Conservation (phyloP, 805 yeast species). For the Nakazawaea anatomiae region DNA sequence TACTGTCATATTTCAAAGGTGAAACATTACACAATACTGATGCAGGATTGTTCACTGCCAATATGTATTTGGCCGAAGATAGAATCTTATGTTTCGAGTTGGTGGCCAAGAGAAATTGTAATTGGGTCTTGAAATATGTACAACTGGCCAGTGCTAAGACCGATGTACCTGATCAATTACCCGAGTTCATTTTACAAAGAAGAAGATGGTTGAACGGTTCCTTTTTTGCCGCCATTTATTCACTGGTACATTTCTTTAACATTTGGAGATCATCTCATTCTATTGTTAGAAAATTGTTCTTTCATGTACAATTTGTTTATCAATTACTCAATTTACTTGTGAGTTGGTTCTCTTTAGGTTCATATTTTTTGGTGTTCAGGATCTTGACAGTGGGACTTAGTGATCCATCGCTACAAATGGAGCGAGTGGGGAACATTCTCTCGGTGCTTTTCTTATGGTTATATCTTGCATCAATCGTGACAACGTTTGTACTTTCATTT, state of each 20-base stretch:
- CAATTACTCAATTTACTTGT: constrained; percentile 69
- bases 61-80: constrained; percentile 97
- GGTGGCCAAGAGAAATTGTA: constrained; percentile 71
- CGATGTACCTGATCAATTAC: constrained; percentile 86
- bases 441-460: constrained; percentile 82
- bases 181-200: constrained; percentile 86
- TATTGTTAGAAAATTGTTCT: constrained; percentile 54
- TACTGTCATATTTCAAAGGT: constrained; percentile 88
- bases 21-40: constrained; percentile 69
- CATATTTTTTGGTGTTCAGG: constrained; percentile 85
- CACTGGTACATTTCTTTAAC: constrained; percentile 69
- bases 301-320: constrained; percentile 76
- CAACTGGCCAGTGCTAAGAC: constrained; percentile 88
- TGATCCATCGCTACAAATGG: constrained; percentile 31
- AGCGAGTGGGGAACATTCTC: constrained; percentile 63
- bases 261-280: constrained; percentile 80
- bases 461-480: constrained; percentile 71
- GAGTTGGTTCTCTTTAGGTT: constrained; percentile 90
- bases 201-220: constrained; percentile 98
- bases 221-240: constrained; percentile 87
- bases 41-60: constrained; percentile 84
- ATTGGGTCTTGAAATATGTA: constrained; percentile 81
- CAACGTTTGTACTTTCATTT: constrained; percentile 83
- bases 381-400: constrained; percentile 79
- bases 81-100: constrained; percentile 91